Conservation (phyloP, 768 basidiomycete species). For the Exsudoporus frostii region DNA sequence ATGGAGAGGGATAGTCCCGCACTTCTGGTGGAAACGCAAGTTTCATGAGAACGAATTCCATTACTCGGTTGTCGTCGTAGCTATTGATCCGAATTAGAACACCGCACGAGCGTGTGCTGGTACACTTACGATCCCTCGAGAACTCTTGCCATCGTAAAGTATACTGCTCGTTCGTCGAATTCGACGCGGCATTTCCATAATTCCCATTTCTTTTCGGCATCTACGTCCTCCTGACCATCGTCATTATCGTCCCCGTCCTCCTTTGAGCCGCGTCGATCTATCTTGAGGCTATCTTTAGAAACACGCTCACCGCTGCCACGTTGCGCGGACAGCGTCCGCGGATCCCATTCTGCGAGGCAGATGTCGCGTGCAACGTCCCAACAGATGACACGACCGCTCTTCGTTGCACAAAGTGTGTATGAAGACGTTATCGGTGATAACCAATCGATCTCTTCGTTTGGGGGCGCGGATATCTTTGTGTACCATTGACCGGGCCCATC, state of each 20-base stretch:
- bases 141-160: conserved; percentile 73
- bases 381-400: conserved; percentile 71
- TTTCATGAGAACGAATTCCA: conserved; percentile 72
- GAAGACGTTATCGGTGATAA: conserved; percentile 72
- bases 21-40: conserved; percentile 54
- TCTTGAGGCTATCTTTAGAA: conserved; percentile 6
- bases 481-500: conserved; percentile 46
- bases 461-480: conserved; percentile 64
- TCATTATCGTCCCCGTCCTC: conserved; percentile 14
- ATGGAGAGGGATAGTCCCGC: conserved; percentile 31
- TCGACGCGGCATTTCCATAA: conserved; percentile 79
- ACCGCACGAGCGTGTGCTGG: neutral
- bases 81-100: conserved; percentile 28
- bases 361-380: conserved; percentile 67
- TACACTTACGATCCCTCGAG: conserved; percentile 46
- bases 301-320: neutral
- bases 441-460: conserved; percentile 72
- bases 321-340: conserved; percentile 28
- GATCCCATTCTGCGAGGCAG: conserved; percentile 69
- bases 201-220: conserved; percentile 51
- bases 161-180: conserved; percentile 67
- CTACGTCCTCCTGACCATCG: neutral
- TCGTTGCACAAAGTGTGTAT: conserved; percentile 75
- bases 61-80: conserved; percentile 58
- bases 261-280: conserved; percentile 7